phyloP scores from a whole-genome alignment of 805 yeast genomes.

The Debaryomyces castellii region DNA sequence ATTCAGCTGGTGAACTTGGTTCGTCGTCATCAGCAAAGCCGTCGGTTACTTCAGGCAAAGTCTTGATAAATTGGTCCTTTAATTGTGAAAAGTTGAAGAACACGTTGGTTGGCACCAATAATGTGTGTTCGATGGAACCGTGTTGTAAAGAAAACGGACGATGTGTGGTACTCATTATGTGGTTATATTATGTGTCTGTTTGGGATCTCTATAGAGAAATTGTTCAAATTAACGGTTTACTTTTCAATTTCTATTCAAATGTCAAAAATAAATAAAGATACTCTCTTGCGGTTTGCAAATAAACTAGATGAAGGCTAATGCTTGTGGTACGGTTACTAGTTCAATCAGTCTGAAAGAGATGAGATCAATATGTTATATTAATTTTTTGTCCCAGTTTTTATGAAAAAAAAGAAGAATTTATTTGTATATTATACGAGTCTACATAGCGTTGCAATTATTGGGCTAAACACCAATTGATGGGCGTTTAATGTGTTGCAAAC shows the following conservation, averaged over 20 bases:
- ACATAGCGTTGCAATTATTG: slow-evolving; percentile 3
- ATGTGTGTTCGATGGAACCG: slow-evolving; percentile 84
- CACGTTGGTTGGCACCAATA: slow-evolving; percentile 79
- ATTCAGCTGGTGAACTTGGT: slow-evolving; percentile 83
- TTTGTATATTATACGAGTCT: neutral
- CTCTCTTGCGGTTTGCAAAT: neutral
- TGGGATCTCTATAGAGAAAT: neutral
- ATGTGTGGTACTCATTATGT: slow-evolving; percentile 26
- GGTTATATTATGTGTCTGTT: slow-evolving; percentile 1
- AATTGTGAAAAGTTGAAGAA: slow-evolving; percentile 83
- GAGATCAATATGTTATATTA: neutral
- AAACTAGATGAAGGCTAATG: neutral
- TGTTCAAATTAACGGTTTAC: neutral
- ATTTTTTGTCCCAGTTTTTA: neutral
- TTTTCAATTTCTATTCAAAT: slow-evolving; percentile 1
- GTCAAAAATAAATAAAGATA: neutral
- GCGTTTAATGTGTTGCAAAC: slow-evolving; percentile 6
- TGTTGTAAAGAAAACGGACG: slow-evolving; percentile 83
- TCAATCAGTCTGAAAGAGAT: neutral
- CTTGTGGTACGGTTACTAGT: slow-evolving; percentile 1
- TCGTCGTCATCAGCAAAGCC: slow-evolving; percentile 84
- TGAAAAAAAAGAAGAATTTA: neutral
- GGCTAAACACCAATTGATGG: slow-evolving; percentile 7
- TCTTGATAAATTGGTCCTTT: slow-evolving; percentile 78
- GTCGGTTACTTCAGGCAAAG: slow-evolving; percentile 78